phyloP scores from a whole-genome alignment of 768 basidiomycete species.

The Tulasnella sp. region DNA sequence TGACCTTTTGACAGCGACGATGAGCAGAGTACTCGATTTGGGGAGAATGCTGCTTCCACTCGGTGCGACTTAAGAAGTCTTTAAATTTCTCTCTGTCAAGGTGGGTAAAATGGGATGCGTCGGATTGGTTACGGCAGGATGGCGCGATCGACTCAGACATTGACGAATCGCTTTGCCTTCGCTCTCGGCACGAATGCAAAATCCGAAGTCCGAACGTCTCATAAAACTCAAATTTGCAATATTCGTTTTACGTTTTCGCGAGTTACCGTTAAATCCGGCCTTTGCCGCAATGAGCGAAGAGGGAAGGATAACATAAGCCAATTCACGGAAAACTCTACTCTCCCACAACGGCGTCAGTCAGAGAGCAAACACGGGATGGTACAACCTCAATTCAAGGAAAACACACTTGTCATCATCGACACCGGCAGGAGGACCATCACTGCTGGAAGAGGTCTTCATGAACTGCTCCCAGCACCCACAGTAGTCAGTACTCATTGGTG shows the following conservation, averaged over 20 bases:
- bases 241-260: neutral
- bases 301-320: neutral
- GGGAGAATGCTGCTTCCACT: neutral
- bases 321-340: neutral
- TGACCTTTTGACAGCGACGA: neutral
- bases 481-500: conserved; percentile 39
- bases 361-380: conserved; percentile 2
- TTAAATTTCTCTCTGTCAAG: neutral
- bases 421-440: conserved; percentile 56
- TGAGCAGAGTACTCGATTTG: neutral
- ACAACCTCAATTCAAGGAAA: conserved; percentile 49
- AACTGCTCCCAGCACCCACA: conserved; percentile 64
- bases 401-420: conserved; percentile 71
- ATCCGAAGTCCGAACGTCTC: neutral
- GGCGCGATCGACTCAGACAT: neutral
- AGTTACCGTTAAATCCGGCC: too few relatives aligned
- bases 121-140: neutral
- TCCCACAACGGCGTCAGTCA: neutral
- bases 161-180: neutral
- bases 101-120: neutral
- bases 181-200: neutral
- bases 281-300: too few relatives aligned
- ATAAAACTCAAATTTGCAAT: neutral
- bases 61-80: neutral
- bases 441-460: conserved; percentile 69